Conservation (phyloP, 495 filamentous ascomycete species). For the Neurospora cerealis region DNA sequence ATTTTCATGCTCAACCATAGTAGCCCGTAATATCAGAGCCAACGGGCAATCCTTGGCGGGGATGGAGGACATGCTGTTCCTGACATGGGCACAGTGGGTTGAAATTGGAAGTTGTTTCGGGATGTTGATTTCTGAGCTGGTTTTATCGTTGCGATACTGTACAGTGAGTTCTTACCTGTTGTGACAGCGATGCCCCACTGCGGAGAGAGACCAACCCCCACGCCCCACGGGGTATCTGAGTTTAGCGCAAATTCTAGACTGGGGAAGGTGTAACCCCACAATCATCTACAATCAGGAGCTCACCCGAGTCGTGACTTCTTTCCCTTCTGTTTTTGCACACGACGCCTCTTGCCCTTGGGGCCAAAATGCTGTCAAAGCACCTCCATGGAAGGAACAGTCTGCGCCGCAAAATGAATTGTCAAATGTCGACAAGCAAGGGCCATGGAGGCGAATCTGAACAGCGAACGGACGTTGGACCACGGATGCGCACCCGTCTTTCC, state of each 20-base stretch:
- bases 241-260: slow-evolving; percentile 1
- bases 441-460: neutral
- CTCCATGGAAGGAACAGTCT: neutral
- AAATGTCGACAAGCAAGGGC: neutral
- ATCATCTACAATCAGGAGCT: slow-evolving; percentile 1
- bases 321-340: neutral
- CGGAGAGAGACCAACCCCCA: slow-evolving; percentile 13
- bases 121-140: neutral
- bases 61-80: neutral
- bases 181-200: neutral
- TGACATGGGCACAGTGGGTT: neutral
- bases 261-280: slow-evolving; percentile 14
- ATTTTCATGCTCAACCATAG: neutral
- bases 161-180: neutral
- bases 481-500: neutral
- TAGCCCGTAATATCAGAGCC: neutral
- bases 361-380: neutral
- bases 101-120: neutral
- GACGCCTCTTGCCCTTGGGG: neutral
- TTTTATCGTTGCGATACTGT: neutral
- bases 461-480: neutral
- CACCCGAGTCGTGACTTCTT: neutral
- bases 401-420: neutral
- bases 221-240: slow-evolving; percentile 21
- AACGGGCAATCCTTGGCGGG: neutral